Base-by-base conservation (phyloP, 2,329 filamentous ascomycete species). In the Aspergillus udagawae region DNA sequence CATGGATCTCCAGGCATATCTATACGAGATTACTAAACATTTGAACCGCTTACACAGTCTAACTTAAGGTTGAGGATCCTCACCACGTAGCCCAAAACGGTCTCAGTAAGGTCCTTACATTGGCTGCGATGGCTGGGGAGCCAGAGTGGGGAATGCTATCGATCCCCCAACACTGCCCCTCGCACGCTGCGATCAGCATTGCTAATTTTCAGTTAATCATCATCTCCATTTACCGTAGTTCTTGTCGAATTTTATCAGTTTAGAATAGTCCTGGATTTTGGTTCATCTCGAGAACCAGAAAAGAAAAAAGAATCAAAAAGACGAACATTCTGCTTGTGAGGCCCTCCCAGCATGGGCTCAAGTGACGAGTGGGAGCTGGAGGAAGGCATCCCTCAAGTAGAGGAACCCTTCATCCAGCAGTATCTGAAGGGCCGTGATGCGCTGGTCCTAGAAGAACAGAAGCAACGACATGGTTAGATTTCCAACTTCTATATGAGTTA, bases 391-490 rank as follows among this genome's bases (percentile, higher is more conserved):
- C 78, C 78, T 50, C 76, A 78, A 58, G 57, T 74, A 12, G 77
- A 83, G 9, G 91, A 96, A 66, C 85, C 88, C 0, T 92, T 96
- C 72, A 83, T 97, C 49, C 85, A 91, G 66, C 86, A 93, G 70
- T 97, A 96, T 69, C 77, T 96, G 42, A 76, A 84, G 47, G 91
- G 91, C 23, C 85, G 92, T 52, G 82, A 88, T 65, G 86, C 85
- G 27, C 82, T 97, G 53, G 88, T 96, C 56, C 81, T 81, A 20
- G 84, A 96, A 70, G 94, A 97, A 73, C 87, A 90, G 74, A 89
- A 86, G 67, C 84, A 90, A 67, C 86, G 92, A 58, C 92, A 91
- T 72, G 92, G 91, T 89, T 72, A 60, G 81, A 60, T 38, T 45
- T 32, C 20, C 17, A 28, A 25, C 25, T 47, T 49, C 21, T 27